Conservation (phyloP, 1,139 yeast species). For the Geotrichum cucujoidarum region DNA sequence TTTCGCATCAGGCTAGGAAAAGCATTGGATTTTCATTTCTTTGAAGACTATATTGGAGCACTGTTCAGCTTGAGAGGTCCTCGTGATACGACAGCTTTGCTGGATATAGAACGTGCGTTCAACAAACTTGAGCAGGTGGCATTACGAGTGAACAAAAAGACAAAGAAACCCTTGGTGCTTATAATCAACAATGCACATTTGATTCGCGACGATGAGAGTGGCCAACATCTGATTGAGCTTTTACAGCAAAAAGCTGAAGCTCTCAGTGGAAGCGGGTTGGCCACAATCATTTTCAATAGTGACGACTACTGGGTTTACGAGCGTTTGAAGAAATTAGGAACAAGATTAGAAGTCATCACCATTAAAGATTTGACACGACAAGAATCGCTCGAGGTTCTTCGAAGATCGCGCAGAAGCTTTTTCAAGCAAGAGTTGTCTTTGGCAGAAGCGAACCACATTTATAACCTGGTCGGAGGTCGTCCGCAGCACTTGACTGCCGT, state of each 20-base stretch:
- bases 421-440: slow-evolving; percentile 41
- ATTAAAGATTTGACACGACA: slow-evolving; percentile 59
- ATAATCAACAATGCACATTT: slow-evolving; percentile 72
- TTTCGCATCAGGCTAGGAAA: slow-evolving; percentile 71
- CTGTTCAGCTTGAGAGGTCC: slow-evolving; percentile 81
- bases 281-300: slow-evolving; percentile 70
- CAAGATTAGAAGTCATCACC: slow-evolving; percentile 67
- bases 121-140: slow-evolving; percentile 73
- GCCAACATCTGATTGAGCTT: slow-evolving; percentile 64
- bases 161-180: slow-evolving; percentile 56
- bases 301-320: slow-evolving; percentile 90
- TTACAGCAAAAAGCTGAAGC: slow-evolving; percentile 80
- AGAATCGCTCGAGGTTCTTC: slow-evolving; percentile 55
- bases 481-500: slow-evolving; percentile 79
- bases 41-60: slow-evolving; percentile 79
- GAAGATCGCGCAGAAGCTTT: slow-evolving; percentile 48
- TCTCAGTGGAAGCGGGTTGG: slow-evolving; percentile 69
- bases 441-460: slow-evolving; percentile 49
- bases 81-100: slow-evolving; percentile 73
- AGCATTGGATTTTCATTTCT: slow-evolving; percentile 67
- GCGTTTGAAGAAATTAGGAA: slow-evolving; percentile 64
- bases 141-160: slow-evolving; percentile 40
- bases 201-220: slow-evolving; percentile 66
- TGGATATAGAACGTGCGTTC: slow-evolving; percentile 80
- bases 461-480: slow-evolving; percentile 74